A percentile compares a stretch with the other conserved stretches of the same genome.
phyloP scores from a whole-genome alignment of 768 basidiomycete species.

The Hygrocybe coccinea region DNA sequence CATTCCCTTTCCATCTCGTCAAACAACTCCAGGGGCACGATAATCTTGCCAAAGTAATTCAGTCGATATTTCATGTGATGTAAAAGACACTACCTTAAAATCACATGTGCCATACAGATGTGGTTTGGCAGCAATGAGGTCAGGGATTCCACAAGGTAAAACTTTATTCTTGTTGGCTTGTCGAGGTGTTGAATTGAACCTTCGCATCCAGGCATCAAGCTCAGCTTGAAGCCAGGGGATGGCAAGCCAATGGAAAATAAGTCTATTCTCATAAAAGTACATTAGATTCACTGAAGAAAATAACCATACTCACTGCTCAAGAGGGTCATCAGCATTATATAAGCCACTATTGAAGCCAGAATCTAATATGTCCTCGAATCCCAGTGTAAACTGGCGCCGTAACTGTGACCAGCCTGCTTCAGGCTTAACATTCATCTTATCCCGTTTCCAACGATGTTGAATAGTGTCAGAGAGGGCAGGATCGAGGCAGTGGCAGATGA shows the following conservation, averaged over 20 bases:
- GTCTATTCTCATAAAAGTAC: constrained; percentile 11
- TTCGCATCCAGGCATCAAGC: constrained; percentile 27
- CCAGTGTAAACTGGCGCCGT: constrained; percentile 30
- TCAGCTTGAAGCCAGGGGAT: constrained; percentile 36
- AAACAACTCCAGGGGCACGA: constrained; percentile 12
- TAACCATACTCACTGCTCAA: constrained; percentile 17
- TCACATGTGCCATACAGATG: constrained; percentile 24
- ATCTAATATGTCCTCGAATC: constrained; percentile 36
- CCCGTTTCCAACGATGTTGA: constrained; percentile 38
- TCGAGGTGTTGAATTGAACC: constrained; percentile 18
- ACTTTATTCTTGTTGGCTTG: constrained; percentile 29
- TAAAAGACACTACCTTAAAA: too few species aligned
- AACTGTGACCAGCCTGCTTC: constrained; percentile 41
- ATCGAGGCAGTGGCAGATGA: constrained; percentile 37
- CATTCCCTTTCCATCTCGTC: constrained; percentile 22
- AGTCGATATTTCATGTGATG: too few species aligned
- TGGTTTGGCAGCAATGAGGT: constrained; percentile 25
- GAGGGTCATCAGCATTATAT: constrained; percentile 25
- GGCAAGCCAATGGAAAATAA: constrained; percentile 17
- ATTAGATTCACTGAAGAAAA: constrained; percentile 10
- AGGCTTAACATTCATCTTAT: constrained; percentile 39
- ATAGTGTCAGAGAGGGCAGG: constrained; percentile 31
- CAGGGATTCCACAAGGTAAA: constrained; percentile 36
- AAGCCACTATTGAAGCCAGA: constrained; percentile 24
- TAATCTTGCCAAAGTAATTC: too few species aligned